Evolutionary conservation across 2,329 filamentous ascomycete genomes (phyloP).

Genomic region (Aspergillus pseudonomiae): DNA sequence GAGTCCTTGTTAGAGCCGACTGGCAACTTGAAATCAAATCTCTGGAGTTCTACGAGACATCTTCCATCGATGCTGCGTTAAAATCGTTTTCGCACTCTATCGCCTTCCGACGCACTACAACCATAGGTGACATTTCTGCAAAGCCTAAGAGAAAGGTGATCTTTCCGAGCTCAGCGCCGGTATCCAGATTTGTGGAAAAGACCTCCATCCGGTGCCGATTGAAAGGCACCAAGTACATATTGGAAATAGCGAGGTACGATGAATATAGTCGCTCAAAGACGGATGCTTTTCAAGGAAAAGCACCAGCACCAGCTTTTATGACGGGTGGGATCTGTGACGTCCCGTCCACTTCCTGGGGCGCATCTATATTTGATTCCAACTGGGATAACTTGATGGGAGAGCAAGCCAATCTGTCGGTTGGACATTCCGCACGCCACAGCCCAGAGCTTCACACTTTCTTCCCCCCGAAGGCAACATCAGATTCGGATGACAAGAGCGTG

Average conservation of each 20-base stretch:
- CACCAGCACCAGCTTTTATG: slow-evolving; percentile 2
- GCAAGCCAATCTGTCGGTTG: slow-evolving; percentile 37
- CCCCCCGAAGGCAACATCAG: slow-evolving; percentile 24
- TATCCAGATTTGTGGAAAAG: slow-evolving; percentile 43
- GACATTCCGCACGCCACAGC: slow-evolving; percentile 38
- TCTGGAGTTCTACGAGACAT: slow-evolving; percentile 38
- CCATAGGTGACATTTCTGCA: slow-evolving; percentile 26
- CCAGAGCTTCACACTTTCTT: slow-evolving; percentile 41
- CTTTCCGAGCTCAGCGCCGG: slow-evolving; percentile 29
- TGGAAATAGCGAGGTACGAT: slow-evolving; percentile 50
- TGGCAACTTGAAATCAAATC: slow-evolving; percentile 47
- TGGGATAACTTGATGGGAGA: slow-evolving; percentile 47
- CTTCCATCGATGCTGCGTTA: slow-evolving; percentile 30
- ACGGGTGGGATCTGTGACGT: slow-evolving; percentile 24
- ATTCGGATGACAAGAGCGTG: slow-evolving; percentile 18
- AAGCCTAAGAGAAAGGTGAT: slow-evolving; percentile 32
- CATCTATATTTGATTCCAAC: slow-evolving; percentile 38
- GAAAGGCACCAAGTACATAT: slow-evolving; percentile 43
- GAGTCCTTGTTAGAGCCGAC: slow-evolving; percentile 36
- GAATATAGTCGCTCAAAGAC: slow-evolving; percentile 29
- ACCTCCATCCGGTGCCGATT: slow-evolving; percentile 42
- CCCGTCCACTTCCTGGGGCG: slow-evolving; percentile 41
- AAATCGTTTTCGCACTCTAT: slow-evolving; percentile 35
- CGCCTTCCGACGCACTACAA: slow-evolving; percentile 24
- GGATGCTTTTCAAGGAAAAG: slow-evolving; percentile 17